A percentile compares a stretch with the other conserved stretches of the same genome.
phyloP scores from a whole-genome alignment of 2,329 filamentous ascomycete genomes.

The Emergomyces orientalis region DNA sequence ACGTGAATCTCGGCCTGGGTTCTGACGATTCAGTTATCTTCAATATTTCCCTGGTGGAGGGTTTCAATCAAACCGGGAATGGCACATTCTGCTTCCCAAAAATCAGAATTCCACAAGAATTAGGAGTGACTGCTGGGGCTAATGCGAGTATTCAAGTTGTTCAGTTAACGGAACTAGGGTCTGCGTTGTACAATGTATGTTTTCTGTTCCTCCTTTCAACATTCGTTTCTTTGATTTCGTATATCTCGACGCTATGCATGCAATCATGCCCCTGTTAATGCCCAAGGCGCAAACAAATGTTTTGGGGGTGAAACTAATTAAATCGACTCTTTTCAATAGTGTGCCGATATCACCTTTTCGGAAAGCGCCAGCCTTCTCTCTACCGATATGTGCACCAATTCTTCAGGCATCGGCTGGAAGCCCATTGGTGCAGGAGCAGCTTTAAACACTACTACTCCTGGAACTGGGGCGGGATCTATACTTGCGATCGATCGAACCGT shows the following conservation, averaged over 20 bases:
- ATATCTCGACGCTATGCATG: not conserved
- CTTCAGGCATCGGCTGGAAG: conserved; percentile 31
- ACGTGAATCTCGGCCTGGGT: conserved; percentile 40
- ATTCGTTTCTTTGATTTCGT: not conserved
- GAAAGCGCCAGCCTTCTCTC: conserved; percentile 29
- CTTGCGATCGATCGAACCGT: not conserved
- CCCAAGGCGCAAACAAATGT: not conserved
- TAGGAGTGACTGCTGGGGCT: conserved; percentile 28
- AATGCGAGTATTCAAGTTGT: conserved; percentile 40
- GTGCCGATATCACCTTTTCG: conserved; percentile 38
- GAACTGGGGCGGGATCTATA: not conserved
- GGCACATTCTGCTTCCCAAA: conserved; percentile 40
- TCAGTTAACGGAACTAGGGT: conserved; percentile 33
- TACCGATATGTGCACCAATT: conserved; percentile 32
- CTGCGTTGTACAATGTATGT: conserved; percentile 41
- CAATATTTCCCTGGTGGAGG: conserved; percentile 37
- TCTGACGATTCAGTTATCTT: conserved; percentile 32
- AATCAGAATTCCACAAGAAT: conserved; percentile 23
- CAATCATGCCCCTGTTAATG: not conserved
- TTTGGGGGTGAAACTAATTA: not conserved
- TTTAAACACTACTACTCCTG: conserved; percentile 2
- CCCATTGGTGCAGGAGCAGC: conserved; percentile 11
- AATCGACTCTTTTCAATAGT: conserved; percentile 21
- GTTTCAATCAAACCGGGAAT: conserved; percentile 41
- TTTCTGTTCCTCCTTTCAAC: not conserved